Conservation (phyloP, 2,329 filamentous ascomycete genomes). For the Penicillium italicum region DNA sequence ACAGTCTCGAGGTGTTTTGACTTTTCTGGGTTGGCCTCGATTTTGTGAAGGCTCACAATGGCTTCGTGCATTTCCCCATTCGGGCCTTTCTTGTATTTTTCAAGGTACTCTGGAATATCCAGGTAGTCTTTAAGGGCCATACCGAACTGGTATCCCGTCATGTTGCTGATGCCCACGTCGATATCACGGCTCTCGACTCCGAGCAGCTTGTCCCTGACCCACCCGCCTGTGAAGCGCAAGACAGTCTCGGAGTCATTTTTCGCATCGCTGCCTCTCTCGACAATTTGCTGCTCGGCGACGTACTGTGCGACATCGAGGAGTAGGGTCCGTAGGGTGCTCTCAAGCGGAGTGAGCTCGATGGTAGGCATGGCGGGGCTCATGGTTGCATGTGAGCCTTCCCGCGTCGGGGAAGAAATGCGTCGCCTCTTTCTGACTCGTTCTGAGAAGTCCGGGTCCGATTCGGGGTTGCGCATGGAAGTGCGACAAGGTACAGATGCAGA, state of each 20-base stretch:
- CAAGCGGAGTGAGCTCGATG: constrained; percentile 64
- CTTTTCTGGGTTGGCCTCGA: constrained; percentile 89
- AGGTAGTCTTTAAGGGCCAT: constrained; percentile 44
- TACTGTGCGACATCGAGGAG: constrained; percentile 76
- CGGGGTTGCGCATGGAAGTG: constrained; percentile 29
- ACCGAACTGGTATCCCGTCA: constrained; percentile 50
- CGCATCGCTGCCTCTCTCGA: constrained; percentile 37
- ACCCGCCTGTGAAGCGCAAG: constrained; percentile 49
- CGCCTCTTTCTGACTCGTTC: constrained; percentile 33
- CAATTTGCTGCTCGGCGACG: constrained; percentile 46
- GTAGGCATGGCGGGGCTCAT: constrained; percentile 30
- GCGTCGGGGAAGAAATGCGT: constrained; percentile 26
- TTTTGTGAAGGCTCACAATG: constrained; percentile 77
- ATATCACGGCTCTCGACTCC: constrained; percentile 48
- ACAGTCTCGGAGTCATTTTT: constrained; percentile 30
- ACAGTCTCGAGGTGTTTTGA: constrained; percentile 94
- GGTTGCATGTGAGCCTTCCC: constrained; percentile 20
- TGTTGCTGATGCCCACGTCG: constrained; percentile 48
- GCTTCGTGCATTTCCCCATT: constrained; percentile 57
- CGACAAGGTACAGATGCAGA: constrained; percentile 5
- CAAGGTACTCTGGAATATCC: constrained; percentile 37
- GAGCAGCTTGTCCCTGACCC: constrained; percentile 51
- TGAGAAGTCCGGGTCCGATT: constrained; percentile 15
- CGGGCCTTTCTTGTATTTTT: constrained; percentile 44
- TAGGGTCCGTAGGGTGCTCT: constrained; percentile 68